Evolutionary conservation across 1,139 yeast species (phyloP).

Genomic region (Fermentozyma sake): DNA sequence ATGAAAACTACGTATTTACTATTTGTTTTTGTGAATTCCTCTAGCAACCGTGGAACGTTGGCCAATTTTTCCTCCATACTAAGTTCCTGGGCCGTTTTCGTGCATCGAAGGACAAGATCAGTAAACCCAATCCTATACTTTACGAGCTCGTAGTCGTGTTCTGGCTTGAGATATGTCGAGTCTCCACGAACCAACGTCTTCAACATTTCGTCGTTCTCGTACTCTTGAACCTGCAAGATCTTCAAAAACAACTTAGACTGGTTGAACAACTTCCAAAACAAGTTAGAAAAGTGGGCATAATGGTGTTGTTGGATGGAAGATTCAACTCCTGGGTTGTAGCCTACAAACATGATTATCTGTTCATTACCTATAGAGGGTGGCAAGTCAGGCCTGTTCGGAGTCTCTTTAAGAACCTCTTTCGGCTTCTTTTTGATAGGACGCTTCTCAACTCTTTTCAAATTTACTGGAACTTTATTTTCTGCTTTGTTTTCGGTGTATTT

Average conservation of each 20-base stretch:
- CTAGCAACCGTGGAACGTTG: slow-evolving; percentile 52
- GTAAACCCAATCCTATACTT: slow-evolving; percentile 62
- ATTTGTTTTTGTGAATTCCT: slow-evolving; percentile 32
- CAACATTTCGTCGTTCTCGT: slow-evolving; percentile 10
- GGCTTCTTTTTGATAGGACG: no score
- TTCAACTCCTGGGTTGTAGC: slow-evolving; percentile 70
- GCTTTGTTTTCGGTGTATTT: slow-evolving; percentile 5
- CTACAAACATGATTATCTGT: slow-evolving; percentile 53
- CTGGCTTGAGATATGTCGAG: slow-evolving; percentile 19
- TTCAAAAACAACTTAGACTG: slow-evolving; percentile 42
- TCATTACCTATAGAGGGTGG: slow-evolving; percentile 30
- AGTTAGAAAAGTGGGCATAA: slow-evolving; percentile 68
- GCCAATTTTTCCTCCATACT: slow-evolving; percentile 46
- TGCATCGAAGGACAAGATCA: slow-evolving; percentile 64
- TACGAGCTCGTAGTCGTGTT: slow-evolving; percentile 44
- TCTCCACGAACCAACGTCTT: slow-evolving; percentile 5
- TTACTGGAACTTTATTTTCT: no score
- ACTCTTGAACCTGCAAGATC: slow-evolving; percentile 11
- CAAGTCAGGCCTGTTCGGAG: slow-evolving; percentile 28
- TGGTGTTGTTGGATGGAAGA: slow-evolving; percentile 65
- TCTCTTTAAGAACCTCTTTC: no score
- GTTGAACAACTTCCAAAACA: slow-evolving; percentile 65
- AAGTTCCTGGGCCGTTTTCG: slow-evolving; percentile 56
- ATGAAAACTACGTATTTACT: slow-evolving; percentile 53
- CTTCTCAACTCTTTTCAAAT: no score